Evolutionary conservation across 164 flowering plant genomes (phyloP), one percentile per base, ranked within the genome.

Genomic region (Kingdonia uniflora): DNA sequence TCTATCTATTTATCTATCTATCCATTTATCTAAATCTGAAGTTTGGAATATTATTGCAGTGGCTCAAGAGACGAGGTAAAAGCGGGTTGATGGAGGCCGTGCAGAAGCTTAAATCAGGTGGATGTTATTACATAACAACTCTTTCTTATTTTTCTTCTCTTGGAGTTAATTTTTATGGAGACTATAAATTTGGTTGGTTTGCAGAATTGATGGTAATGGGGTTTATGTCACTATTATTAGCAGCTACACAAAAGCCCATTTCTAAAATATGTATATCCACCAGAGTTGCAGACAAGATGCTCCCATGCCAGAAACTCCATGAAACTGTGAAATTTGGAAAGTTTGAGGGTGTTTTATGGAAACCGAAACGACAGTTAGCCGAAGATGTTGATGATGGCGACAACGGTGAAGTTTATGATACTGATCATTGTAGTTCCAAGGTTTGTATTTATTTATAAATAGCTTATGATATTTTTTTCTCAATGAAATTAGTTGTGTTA

Each of bases 121-220:
- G 60, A 61, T 52, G 35, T 29, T 3, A 29, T 29, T 29, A 29
- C 35, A 29, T 3, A 29, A 3, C 8, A 29, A 29, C 4, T 29
- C 6, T n/a, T 29, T 3, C 35, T 29, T 4, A 29, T 29, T 3
- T 29, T 4, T 29, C 4, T 29, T 29, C 35, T 8, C 8, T 29
- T 29, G 4, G 8, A 29, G 4, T 29, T 29, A 29, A 29, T 29
- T 29, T 4, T 20, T 29, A n/a, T n/a, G n/a, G n/a, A n/a, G n/a
- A n/a, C n/a, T n/a, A n/a, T n/a, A n/a, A n/a, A n/a, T 39, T 16
- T 12, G 45, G 26, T 0, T 15, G 5, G 5, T 42, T 52, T 49
- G 69, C 74, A 81, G 87, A 72, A 54, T 49, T 80, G 56, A 80
- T 80, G 65, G 68, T 69, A 0, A 44, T 77, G 52, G 85, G 85